Conservation (phyloP, 2,329 filamentous ascomycete genomes). For the Aureobasidium vineae region DNA sequence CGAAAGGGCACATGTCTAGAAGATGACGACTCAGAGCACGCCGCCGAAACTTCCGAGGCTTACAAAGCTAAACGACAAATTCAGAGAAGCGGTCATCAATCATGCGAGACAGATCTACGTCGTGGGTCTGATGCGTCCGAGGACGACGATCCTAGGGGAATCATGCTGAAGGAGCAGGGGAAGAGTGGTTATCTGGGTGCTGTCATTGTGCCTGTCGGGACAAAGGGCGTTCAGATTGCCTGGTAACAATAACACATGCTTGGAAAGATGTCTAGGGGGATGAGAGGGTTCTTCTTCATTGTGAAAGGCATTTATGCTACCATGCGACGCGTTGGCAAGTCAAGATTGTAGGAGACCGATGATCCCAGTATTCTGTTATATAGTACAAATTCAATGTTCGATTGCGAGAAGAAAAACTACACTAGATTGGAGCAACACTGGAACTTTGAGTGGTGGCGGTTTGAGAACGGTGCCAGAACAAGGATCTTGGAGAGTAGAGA, state of each 20-base stretch:
- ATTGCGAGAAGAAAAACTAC: neutral
- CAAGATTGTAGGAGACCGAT: neutral
- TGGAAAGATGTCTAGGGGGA: neutral
- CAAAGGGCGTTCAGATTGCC: slow-evolving; percentile 9
- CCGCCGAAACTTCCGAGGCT: neutral
- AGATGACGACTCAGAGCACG: neutral
- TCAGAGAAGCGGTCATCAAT: neutral
- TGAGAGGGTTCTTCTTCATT: neutral
- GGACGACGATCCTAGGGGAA: neutral
- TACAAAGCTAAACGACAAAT: neutral
- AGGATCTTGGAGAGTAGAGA: neutral
- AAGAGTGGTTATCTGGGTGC: neutral
- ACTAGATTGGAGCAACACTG: neutral
- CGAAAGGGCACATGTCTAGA: neutral
- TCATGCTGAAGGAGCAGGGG: neutral
- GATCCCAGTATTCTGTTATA: neutral
- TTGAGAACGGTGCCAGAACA: neutral
- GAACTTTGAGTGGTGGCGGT: neutral
- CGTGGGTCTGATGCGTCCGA: neutral
- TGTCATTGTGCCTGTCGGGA: neutral
- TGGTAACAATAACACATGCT: neutral
- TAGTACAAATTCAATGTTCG: neutral
- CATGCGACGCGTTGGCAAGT: neutral
- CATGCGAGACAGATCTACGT: neutral
- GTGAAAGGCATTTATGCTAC: neutral